These are phyloP conservation scores for Aegilops umbellulata DNA, from an alignment of 176 grass and related monocot species.

Conservation along the genomic window DNA sequence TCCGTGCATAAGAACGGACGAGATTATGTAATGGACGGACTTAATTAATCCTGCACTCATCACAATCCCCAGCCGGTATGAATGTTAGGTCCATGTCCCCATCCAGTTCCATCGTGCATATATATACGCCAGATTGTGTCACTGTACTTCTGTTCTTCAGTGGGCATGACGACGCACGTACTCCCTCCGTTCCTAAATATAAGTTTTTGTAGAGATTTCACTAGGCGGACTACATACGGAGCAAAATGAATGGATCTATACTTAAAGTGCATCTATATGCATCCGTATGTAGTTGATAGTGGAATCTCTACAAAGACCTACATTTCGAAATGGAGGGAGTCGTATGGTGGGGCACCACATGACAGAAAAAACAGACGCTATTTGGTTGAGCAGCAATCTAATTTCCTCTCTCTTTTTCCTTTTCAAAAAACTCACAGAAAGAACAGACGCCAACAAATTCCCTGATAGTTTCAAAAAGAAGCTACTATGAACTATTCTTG, in stretches of 20 bases:
- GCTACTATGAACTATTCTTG: background rate
- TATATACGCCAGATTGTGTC: too few species aligned
- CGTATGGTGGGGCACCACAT: background rate
- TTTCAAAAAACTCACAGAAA: background rate
- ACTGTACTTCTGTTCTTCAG: background rate
- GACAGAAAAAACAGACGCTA: background rate
- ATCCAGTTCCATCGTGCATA: background rate
- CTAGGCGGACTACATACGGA: too few species aligned
- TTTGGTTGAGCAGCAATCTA: background rate
- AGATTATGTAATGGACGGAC: background rate
- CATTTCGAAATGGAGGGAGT: too few species aligned
- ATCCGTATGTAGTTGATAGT: too few species aligned
- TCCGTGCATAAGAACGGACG: background rate
- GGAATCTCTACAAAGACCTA: too few species aligned
- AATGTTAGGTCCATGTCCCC: constrained; percentile 16
- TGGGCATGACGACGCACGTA: background rate
- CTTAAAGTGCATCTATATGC: too few species aligned
- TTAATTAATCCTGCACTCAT: background rate
- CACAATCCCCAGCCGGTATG: background rate
- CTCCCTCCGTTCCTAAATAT: too few species aligned
- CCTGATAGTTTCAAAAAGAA: background rate
- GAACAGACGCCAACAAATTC: background rate
- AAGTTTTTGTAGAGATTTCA: too few species aligned
- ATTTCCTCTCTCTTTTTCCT: background rate
- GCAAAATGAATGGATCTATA: too few species aligned